Percentiles rank a stretch among this genome's conserved stretches.
Evolutionary conservation across 139 green algal genomes (phyloP).

Genomic region (Gonium pectorale): DNA sequence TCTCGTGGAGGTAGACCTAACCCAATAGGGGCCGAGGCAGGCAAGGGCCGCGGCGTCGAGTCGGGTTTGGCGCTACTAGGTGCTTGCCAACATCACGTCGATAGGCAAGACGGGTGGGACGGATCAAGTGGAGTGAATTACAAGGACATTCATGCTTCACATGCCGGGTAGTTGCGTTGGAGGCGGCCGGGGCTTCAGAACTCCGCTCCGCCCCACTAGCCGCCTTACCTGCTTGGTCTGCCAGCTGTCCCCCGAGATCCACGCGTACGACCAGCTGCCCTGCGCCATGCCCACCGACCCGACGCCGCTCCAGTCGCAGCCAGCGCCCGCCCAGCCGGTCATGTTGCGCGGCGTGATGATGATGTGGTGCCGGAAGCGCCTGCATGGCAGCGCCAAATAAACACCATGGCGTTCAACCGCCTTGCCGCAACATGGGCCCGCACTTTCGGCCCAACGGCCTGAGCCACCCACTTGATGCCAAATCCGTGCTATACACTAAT

Average conservation of each 20-base stretch:
- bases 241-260: slow-evolving; percentile 50
- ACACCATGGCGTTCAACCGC: background rate
- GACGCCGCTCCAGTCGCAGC: slow-evolving; percentile 43
- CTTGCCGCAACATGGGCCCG: background rate
- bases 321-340: slow-evolving; percentile 16
- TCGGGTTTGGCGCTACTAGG: background rate
- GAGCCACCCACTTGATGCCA: background rate
- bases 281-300: slow-evolving; percentile 41
- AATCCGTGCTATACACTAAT: background rate
- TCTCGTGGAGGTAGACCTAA: slow-evolving; percentile 58
- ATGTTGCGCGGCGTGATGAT: slow-evolving; percentile 46
- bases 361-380: slow-evolving; percentile 47
- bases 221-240: slow-evolving; percentile 36
- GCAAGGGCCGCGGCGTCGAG: background rate
- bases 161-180: background rate
- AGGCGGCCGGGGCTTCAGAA: background rate
- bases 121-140: background rate
- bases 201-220: no score
- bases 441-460: background rate
- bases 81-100: background rate
- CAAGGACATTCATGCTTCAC: background rate
- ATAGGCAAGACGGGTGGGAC: background rate
- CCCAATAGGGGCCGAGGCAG: no score
- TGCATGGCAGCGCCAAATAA: background rate
- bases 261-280: slow-evolving; percentile 36